Conservation (phyloP, 2,329 filamentous ascomycete species). For the Cladosporium halotolerans region DNA sequence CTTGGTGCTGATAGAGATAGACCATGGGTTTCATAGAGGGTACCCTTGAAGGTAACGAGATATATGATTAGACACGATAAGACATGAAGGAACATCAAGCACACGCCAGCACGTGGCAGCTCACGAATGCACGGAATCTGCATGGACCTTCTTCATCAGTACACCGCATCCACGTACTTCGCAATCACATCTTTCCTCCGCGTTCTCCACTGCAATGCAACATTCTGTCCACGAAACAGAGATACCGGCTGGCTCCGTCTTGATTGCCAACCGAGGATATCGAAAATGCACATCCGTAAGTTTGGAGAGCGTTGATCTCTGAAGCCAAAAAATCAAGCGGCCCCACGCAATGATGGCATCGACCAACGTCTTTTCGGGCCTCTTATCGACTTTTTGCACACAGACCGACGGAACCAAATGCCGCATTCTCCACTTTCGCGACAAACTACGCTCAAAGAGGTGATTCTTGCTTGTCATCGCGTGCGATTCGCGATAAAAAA, state of each 20-base stretch:
- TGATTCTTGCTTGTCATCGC: background rate
- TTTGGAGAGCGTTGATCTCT: no score
- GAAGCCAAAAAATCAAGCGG: background rate
- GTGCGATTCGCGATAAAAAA: background rate
- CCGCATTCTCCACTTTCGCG: no score
- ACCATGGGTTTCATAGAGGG: background rate
- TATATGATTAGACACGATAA: background rate
- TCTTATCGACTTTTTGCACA: background rate
- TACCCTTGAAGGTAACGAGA: background rate
- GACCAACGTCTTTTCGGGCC: conserved; percentile 5
- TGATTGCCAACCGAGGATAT: background rate
- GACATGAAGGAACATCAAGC: background rate
- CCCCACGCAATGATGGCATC: conserved; percentile 2
- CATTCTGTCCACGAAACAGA: background rate
- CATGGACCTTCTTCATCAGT: background rate
- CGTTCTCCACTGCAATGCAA: background rate
- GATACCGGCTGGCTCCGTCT: background rate
- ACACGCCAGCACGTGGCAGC: background rate
- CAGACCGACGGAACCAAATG: no score
- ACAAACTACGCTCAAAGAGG: no score
- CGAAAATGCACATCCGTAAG: background rate
- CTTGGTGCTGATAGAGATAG: background rate
- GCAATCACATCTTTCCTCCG: background rate
- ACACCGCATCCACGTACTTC: background rate
- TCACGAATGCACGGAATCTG: background rate